Evolutionary conservation across 2,329 filamentous ascomycete genomes (phyloP), one percentile per base, ranked within the genome.

Genomic region (Metarhizium brunneum): DNA sequence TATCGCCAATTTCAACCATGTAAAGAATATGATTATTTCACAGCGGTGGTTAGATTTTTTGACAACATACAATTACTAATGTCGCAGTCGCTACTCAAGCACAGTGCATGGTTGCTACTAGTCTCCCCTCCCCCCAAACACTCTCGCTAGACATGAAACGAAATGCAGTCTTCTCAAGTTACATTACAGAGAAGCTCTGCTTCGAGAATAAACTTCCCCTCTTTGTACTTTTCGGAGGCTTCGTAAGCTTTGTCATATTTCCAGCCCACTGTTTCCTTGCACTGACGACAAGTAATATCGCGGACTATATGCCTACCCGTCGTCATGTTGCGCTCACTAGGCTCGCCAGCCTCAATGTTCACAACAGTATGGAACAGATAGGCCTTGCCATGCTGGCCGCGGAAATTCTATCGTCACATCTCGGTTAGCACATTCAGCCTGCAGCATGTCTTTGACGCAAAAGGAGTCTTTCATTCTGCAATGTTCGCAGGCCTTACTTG

Each of bases 241-340:
- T 99, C 94, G 70, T 88, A 97, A 1, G 94, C 94, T 76, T 95
- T 96, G 73, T 99, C 94, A 70, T 99, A 99, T 72, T 96, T 97
- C 94, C 94, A 99, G 40, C 94, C 94, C 54, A 99, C 94, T 35
- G 87, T 88, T 71, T 92, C 88, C 68, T 87, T 88, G 81, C 94
- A 99, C 72, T 95, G 89, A 57, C 87, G 82, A 76, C 94, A 99
- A 57, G 79, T 79, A 65, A 99, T 96, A 70, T 99, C 94, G 57
- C 94, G 86, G 50, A 99, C 94, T 56, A 97, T 81, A 72, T 99
- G 94, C 54, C 89, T 84, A 54, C 94, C 94, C 1, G 94, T 99
- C 14, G 94, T 99, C 94, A 99, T 99, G 75, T 88, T 95, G 62
- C 94, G 90, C 75, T 99, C 94, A 68, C 82, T 86, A n/a, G 92